Evolutionary conservation across 2,329 filamentous ascomycete genomes (phyloP).

Genomic region (Penicillium concentricum): DNA sequence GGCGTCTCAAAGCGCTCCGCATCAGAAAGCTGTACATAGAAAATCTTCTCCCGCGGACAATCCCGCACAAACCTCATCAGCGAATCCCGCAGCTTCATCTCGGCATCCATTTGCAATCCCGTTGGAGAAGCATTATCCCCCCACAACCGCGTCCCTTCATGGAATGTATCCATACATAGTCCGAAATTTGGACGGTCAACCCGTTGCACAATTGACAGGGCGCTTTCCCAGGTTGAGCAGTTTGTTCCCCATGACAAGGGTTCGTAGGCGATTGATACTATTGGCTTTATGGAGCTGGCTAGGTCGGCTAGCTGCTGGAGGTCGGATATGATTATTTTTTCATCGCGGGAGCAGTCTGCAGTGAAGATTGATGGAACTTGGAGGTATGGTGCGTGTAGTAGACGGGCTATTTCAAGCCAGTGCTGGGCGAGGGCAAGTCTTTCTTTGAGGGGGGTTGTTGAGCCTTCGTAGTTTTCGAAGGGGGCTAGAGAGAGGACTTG

Average conservation of each 20-base stretch:
- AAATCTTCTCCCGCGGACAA: conserved; percentile 31
- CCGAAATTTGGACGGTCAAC: conserved; percentile 39
- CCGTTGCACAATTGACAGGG: conserved; percentile 24
- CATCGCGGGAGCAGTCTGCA: conserved; percentile 25
- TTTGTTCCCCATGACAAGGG: conserved; percentile 34
- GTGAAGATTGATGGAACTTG: conserved; percentile 35
- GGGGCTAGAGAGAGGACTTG: conserved; percentile 32
- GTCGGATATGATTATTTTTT: conserved; percentile 29
- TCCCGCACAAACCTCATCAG: conserved; percentile 19
- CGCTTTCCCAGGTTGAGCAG: conserved; percentile 35
- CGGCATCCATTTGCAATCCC: conserved; percentile 26
- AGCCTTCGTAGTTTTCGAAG: conserved; percentile 41
- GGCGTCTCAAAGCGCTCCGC: conserved; percentile 34
- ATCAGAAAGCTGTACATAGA: conserved; percentile 40
- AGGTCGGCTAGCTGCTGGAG: conserved; percentile 34
- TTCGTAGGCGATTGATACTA: conserved; percentile 38
- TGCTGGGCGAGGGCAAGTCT: conserved; percentile 29
- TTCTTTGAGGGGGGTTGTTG: conserved; percentile 23
- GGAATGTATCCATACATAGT: conserved; percentile 40
- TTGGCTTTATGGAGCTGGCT: conserved; percentile 18
- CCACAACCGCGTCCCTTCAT: conserved; percentile 35
- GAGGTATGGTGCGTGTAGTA: conserved; percentile 28
- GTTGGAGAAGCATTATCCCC: conserved; percentile 24
- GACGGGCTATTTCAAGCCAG: conserved; percentile 33
- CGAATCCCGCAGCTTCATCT: conserved; percentile 22